phyloP scores from a whole-genome alignment of 148 eudicot genomes.

The Hydrangea macrophylla region DNA sequence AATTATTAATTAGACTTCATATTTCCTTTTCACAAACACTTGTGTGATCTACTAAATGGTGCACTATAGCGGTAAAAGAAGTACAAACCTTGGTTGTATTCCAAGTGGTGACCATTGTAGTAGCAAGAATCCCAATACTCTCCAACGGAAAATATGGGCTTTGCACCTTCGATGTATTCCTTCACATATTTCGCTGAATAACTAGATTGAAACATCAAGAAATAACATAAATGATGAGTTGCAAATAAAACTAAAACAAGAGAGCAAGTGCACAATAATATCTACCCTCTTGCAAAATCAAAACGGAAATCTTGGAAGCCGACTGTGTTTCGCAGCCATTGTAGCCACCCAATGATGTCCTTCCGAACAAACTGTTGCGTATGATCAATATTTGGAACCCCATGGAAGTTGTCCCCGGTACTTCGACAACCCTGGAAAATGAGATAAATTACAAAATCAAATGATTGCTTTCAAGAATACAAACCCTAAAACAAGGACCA shows the following conservation, averaged over 20 bases:
- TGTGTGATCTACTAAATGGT: too few species aligned
- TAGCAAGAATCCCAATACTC: constrained; percentile 96
- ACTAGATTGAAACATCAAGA: constrained; percentile 30
- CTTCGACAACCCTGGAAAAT: constrained; percentile 68
- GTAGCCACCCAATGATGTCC: constrained; percentile 73
- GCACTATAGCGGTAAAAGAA: too few species aligned
- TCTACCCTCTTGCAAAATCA: constrained; percentile 94
- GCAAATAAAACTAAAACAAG: background rate
- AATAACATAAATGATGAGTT: constrained; percentile 1
- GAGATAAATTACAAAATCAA: background rate
- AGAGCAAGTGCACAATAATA: background rate
- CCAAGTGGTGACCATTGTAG: constrained; percentile 60
- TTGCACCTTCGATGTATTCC: constrained; percentile 77
- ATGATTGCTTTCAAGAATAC: background rate
- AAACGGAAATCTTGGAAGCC: constrained; percentile 97
- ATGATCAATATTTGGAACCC: constrained; percentile 93
- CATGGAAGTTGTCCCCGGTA: constrained; percentile 82
- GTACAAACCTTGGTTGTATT: constrained; percentile 95
- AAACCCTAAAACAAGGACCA: background rate
- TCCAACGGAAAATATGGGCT: constrained; percentile 80
- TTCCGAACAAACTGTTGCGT: constrained; percentile 66
- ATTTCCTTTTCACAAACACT: too few species aligned
- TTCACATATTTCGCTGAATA: constrained; percentile 74
- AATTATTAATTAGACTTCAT: too few species aligned
- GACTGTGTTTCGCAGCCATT: constrained; percentile 63